These are phyloP conservation scores for Tolypocladium tundrense DNA, from an alignment of 2,329 filamentous ascomycete species.

Conservation along the genomic window DNA sequence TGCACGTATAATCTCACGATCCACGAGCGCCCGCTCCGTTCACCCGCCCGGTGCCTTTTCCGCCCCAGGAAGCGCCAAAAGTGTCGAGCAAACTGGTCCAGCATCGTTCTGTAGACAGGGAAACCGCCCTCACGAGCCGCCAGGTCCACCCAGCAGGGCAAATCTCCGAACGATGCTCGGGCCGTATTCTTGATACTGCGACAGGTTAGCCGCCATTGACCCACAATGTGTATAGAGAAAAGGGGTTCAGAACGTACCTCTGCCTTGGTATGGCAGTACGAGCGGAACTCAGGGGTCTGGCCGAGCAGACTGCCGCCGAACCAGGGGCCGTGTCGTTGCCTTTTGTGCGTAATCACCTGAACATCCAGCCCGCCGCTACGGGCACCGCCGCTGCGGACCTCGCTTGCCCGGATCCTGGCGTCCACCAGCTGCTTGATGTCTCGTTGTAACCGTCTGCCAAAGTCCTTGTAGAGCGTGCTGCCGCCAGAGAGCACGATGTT, in stretches of 20 bases:
- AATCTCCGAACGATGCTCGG: slow-evolving; percentile 93
- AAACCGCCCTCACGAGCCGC: slow-evolving; percentile 49
- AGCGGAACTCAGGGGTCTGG: slow-evolving; percentile 96
- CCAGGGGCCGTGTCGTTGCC: slow-evolving; percentile 95
- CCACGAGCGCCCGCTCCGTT: not conserved
- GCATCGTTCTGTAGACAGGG: not conserved
- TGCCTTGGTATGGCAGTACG: slow-evolving; percentile 93
- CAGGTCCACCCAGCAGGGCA: slow-evolving; percentile 84
- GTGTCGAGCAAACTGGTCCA: not conserved
- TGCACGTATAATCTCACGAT: not conserved
- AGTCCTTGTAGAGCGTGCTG: slow-evolving; percentile 97
- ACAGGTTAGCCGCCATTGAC: slow-evolving; percentile 9
- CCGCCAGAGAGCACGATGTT: slow-evolving; percentile 98
- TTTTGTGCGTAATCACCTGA: slow-evolving; percentile 93
- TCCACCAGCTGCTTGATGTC: slow-evolving; percentile 97
- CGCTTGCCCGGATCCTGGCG: slow-evolving; percentile 82
- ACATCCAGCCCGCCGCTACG: slow-evolving; percentile 92
- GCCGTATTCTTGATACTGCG: slow-evolving; percentile 89
- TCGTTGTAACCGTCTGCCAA: slow-evolving; percentile 87
- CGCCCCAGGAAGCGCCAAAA: not conserved
- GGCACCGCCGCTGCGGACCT: slow-evolving; percentile 82
- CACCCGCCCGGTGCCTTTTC: not conserved
- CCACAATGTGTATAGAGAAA: too few relatives aligned
- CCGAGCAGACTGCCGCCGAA: slow-evolving; percentile 94
- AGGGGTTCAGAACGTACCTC: slow-evolving; percentile 42